These are phyloP conservation scores for Trametes meyenii DNA, from an alignment of 768 basidiomycete genomes.

Conservation along the genomic window DNA sequence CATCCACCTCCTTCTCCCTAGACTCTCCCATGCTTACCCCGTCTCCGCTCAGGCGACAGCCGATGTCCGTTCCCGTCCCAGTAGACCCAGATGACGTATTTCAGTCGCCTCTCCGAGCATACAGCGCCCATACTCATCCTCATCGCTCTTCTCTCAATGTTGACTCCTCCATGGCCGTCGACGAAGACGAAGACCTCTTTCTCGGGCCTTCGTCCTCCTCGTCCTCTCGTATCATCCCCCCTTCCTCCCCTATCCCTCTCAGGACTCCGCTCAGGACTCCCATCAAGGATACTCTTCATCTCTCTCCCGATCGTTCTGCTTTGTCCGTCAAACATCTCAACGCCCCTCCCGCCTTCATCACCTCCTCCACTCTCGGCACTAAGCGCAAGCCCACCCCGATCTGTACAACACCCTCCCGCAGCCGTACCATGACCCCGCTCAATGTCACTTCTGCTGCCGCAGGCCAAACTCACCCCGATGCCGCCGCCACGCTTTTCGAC, in stretches of 20 bases:
- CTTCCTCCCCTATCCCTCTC: conserved; percentile 52
- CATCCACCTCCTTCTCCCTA: conserved; percentile 37
- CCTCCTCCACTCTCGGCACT: conserved; percentile 41
- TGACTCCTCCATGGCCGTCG: conserved; percentile 54
- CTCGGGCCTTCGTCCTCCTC: conserved; percentile 48
- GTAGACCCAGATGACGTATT: conserved; percentile 55
- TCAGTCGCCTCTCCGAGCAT: conserved; percentile 44
- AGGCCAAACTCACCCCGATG: conserved; percentile 20
- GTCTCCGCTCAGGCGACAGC: conserved; percentile 57
- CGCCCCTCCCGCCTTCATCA: conserved; percentile 15
- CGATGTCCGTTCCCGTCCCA: conserved; percentile 40
- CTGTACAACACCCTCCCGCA: conserved; percentile 58
- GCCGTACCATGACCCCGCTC: conserved; percentile 44
- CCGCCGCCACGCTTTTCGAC: conserved; percentile 41
- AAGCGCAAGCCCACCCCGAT: conserved; percentile 66
- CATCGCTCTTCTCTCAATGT: conserved; percentile 17
- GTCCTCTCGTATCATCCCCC: conserved; percentile 44
- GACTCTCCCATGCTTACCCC: conserved; percentile 67
- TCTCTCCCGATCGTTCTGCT: conserved; percentile 42
- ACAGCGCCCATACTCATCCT: conserved; percentile 45
- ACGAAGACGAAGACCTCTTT: conserved; percentile 50
- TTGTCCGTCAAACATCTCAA: conserved; percentile 42
- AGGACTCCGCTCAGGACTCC: conserved; percentile 65
- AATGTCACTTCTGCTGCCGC: conserved; percentile 36
- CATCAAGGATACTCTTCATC: conserved; percentile 44